A percentile compares a stretch with the other conserved stretches of the same genome.
phyloP scores from a whole-genome alignment of 305 asterid species.

The Fraxinus latifolia region DNA sequence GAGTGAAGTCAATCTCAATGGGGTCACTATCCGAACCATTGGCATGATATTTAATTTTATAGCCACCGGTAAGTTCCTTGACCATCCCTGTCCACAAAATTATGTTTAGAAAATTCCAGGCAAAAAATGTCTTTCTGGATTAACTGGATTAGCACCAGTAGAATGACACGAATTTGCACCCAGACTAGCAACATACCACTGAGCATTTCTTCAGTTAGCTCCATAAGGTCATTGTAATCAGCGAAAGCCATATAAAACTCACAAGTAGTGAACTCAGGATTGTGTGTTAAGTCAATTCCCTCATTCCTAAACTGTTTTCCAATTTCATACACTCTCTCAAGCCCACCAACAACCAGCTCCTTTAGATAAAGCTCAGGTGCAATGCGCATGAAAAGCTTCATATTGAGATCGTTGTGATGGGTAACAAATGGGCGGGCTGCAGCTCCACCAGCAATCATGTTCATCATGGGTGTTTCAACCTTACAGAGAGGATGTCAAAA shows the following conservation, averaged over 20 bases:
- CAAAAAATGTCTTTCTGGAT: background rate
- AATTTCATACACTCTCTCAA: slow-evolving; percentile 73
- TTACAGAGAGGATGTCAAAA: slow-evolving; percentile 19
- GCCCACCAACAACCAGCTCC: slow-evolving; percentile 75
- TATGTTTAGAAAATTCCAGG: background rate
- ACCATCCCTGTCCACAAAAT: slow-evolving; percentile 64
- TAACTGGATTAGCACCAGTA: background rate
- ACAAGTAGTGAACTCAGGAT: slow-evolving; percentile 77
- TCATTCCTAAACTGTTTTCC: slow-evolving; percentile 80
- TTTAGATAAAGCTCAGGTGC: slow-evolving; percentile 73
- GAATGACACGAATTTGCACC: background rate
- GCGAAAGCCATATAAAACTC: slow-evolving; percentile 84
- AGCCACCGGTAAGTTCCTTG: slow-evolving; percentile 81
- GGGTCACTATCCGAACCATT: slow-evolving; percentile 72
- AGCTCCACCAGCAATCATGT: slow-evolving; percentile 85
- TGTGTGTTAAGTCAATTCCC: slow-evolving; percentile 72
- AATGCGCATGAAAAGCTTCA: slow-evolving; percentile 68
- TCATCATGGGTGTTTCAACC: slow-evolving; percentile 98
- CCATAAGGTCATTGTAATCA: slow-evolving; percentile 75
- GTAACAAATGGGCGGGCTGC: slow-evolving; percentile 79
- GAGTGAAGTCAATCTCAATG: slow-evolving; percentile 86
- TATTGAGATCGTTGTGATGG: slow-evolving; percentile 64
- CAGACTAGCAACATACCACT: slow-evolving; percentile 53
- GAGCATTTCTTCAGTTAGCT: slow-evolving; percentile 79
- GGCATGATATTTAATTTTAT: slow-evolving; percentile 72